Percentiles rank a stretch among this genome's conserved stretches.
Conservation (phyloP, 345 rosid genomes). For the Pseudoturritis turrita region DNA sequence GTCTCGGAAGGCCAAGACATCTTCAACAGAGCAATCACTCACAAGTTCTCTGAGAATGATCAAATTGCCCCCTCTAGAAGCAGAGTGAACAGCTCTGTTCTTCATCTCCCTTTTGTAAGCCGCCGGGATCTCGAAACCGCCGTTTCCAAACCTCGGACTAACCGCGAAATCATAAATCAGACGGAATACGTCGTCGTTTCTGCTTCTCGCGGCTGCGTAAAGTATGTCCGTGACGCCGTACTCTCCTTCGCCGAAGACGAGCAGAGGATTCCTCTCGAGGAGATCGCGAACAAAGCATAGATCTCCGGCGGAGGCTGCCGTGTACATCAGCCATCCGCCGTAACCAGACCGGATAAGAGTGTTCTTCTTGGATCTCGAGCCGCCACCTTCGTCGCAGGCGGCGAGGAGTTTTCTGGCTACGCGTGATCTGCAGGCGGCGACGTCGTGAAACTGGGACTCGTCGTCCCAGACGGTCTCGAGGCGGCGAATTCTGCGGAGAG, state of each 20-base stretch:
- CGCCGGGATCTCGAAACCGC: conserved; percentile 51
- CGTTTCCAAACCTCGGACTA: conserved; percentile 56
- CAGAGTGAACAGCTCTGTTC: conserved; percentile 88
- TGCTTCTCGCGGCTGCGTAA: conserved; percentile 87
- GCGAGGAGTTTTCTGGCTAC: conserved; percentile 66
- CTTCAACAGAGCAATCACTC: conserved; percentile 28
- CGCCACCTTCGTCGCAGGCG: conserved; percentile 50
- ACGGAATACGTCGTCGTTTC: conserved; percentile 55
- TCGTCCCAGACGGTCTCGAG: conserved; percentile 97
- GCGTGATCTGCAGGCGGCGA: conserved; percentile 57
- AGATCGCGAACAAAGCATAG: conserved; percentile 55
- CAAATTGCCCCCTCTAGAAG: conserved; percentile 81
- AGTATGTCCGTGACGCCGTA: conserved; percentile 86
- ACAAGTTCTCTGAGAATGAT: conserved; percentile 57
- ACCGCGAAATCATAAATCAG: conserved; percentile 62
- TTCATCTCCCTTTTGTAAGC: conserved; percentile 67
- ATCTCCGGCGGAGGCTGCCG: conserved; percentile 97
- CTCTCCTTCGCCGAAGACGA: conserved; percentile 94
- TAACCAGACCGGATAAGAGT: conserved; percentile 71
- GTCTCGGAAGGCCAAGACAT: conserved; percentile 65
- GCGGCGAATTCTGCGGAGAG: conserved; percentile 86
- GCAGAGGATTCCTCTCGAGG: conserved; percentile 62
- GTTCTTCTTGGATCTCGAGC: conserved; percentile 28
- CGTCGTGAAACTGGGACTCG: conserved; percentile 60
- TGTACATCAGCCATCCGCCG: conserved; percentile 92